Evolutionary conservation across 2,329 filamentous ascomycete species (phyloP).

Genomic region (Cryphonectria parasitica): DNA sequence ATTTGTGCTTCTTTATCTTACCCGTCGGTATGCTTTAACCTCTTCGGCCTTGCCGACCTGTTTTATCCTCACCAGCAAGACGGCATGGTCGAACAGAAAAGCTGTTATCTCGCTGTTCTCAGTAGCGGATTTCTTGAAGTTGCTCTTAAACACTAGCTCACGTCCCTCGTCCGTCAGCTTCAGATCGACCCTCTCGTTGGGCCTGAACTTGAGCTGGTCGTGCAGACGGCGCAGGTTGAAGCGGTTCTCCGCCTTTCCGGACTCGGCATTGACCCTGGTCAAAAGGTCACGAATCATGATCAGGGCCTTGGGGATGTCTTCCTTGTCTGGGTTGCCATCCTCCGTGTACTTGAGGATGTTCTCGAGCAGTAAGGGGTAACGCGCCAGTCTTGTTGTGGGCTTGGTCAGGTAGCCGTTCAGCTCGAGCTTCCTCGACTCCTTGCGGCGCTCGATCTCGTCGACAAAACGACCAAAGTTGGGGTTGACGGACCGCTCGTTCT

Average conservation of each 20-base stretch:
- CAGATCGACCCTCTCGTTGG: slow-evolving; percentile 88
- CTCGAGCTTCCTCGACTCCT: slow-evolving; percentile 95
- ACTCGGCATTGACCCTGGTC: slow-evolving; percentile 88
- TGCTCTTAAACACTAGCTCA: slow-evolving; percentile 91
- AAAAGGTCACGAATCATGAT: slow-evolving; percentile 85
- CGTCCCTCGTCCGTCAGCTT: slow-evolving; percentile 93
- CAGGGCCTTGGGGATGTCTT: slow-evolving; percentile 90
- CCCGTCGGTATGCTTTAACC: slow-evolving; percentile 86
- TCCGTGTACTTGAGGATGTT: slow-evolving; percentile 91
- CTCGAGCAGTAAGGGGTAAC: slow-evolving; percentile 90
- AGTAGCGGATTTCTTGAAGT: slow-evolving; percentile 88
- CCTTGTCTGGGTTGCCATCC: slow-evolving; percentile 84
- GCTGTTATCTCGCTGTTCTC: slow-evolving; percentile 90
- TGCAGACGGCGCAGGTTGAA: slow-evolving; percentile 94
- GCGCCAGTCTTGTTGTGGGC: slow-evolving; percentile 89
- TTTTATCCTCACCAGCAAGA: slow-evolving; percentile 89
- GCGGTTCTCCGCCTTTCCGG: slow-evolving; percentile 95
- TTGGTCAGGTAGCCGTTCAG: slow-evolving; percentile 98
- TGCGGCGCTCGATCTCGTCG: slow-evolving; percentile 92
- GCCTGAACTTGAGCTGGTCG: slow-evolving; percentile 86
- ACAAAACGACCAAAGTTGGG: slow-evolving; percentile 87
- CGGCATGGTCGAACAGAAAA: slow-evolving; percentile 94
- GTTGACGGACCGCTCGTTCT: slow-evolving; percentile 90
- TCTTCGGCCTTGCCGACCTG: slow-evolving; percentile 92
- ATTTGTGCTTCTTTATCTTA: slow-evolving; percentile 32